Evolutionary conservation across 2,329 filamentous ascomycete genomes (phyloP).

Genomic region (Cladosporium sp.): DNA sequence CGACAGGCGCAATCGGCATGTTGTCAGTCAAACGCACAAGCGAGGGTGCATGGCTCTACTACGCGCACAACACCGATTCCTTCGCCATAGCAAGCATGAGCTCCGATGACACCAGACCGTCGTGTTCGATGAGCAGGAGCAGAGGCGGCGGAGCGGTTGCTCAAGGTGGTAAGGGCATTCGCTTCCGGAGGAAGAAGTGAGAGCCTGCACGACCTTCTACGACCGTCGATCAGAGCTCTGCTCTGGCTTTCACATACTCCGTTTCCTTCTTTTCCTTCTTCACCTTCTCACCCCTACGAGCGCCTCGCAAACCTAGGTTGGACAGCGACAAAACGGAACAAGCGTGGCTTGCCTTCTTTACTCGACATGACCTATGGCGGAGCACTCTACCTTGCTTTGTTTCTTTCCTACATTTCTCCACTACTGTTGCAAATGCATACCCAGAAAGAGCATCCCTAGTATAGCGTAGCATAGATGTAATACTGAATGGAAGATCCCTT

Average conservation of each 20-base stretch:
- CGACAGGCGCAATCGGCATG: constrained; percentile 83
- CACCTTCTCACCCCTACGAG: background rate
- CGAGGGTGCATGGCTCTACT: constrained; percentile 78
- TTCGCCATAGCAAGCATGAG: constrained; percentile 85
- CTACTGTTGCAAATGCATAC: too few species aligned
- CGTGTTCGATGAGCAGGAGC: constrained; percentile 84
- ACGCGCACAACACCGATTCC: constrained; percentile 92
- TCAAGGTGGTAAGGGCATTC: constrained; percentile 40
- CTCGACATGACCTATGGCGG: too few species aligned
- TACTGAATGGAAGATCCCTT: too few species aligned
- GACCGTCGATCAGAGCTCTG: too few species aligned
- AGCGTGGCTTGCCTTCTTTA: too few species aligned
- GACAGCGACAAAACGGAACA: too few species aligned
- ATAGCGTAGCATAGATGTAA: too few species aligned
- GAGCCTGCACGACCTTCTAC: too few species aligned
- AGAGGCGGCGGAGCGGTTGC: constrained; percentile 50
- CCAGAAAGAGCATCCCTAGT: too few species aligned
- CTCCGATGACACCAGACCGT: constrained; percentile 67
- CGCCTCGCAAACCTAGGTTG: background rate
- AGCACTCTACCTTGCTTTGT: too few species aligned
- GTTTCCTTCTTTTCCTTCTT: background rate
- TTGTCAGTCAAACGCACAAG: constrained; percentile 82
- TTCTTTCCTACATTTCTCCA: too few species aligned
- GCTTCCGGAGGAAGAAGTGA: constrained; percentile 7
- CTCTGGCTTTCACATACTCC: too few species aligned